These are phyloP conservation scores for Russula brevipes DNA, from an alignment of 768 basidiomycete genomes.

Conservation along the genomic window DNA sequence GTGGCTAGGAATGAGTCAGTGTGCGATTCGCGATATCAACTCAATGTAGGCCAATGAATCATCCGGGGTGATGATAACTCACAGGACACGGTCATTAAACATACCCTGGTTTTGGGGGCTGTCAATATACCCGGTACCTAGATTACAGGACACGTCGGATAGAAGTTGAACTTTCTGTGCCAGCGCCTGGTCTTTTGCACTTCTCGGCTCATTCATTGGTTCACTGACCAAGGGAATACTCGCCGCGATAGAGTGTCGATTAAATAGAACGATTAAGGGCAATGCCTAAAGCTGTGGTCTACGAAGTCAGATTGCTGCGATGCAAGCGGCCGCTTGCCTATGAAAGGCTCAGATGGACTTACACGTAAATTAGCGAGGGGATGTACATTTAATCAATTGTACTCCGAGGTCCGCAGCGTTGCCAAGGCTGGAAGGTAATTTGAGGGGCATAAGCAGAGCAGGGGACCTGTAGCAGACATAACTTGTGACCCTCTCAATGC, in stretches of 20 bases:
- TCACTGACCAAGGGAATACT: not conserved
- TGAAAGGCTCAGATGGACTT: not conserved
- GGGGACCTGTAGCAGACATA: not conserved
- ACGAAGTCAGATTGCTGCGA: not conserved
- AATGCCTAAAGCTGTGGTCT: not conserved
- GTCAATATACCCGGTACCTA: not conserved
- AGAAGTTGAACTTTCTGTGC: not conserved
- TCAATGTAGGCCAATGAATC: not conserved
- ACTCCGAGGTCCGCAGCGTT: slow-evolving; percentile 1
- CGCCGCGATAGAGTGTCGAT: not conserved
- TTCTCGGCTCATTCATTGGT: not conserved
- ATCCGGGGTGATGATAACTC: not conserved
- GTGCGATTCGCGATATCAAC: not conserved
- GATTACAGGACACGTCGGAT: not conserved
- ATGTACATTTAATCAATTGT: not conserved
- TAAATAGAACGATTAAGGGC: not conserved
- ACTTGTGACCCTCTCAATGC: too few species aligned
- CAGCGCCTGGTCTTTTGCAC: not conserved
- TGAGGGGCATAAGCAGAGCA: not conserved
- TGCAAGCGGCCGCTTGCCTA: not conserved
- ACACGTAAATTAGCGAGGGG: not conserved
- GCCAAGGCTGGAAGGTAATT: not conserved
- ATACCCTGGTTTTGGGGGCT: not conserved
- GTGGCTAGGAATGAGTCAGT: not conserved
- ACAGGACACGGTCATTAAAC: slow-evolving; percentile 2